Percentiles rank a stretch among this genome's conserved stretches.
phyloP scores from a whole-genome alignment of 2,329 filamentous ascomycete species.

The Botrytis paeoniae region DNA sequence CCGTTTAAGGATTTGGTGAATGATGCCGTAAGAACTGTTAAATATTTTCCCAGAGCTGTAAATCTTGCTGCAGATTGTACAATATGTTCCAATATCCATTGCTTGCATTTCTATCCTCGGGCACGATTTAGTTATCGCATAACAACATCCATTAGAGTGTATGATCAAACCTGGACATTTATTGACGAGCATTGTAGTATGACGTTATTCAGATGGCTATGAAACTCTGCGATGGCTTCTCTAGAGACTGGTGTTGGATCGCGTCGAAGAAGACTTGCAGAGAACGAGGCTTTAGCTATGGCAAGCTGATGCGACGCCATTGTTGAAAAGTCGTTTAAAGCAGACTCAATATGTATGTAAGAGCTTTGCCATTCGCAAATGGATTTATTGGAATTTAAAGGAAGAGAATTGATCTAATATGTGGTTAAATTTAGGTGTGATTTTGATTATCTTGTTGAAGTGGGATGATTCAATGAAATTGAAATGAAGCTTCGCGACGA shows the following conservation, averaged over 20 bases:
- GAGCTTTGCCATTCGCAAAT: background rate
- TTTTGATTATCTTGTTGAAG: background rate
- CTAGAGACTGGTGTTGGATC: slow-evolving; percentile 69
- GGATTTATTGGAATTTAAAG: background rate
- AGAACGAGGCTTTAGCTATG: slow-evolving; percentile 76
- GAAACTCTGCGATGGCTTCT: slow-evolving; percentile 67
- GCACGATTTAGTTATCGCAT: slow-evolving; percentile 41
- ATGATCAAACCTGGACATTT: slow-evolving; percentile 79
- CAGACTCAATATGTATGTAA: background rate
- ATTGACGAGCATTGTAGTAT: slow-evolving; percentile 69
- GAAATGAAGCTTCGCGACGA: background rate
- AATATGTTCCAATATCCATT: slow-evolving; percentile 75
- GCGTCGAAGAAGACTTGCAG: slow-evolving; percentile 68
- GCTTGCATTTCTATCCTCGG: slow-evolving; percentile 73
- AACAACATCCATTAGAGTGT: slow-evolving; percentile 36
- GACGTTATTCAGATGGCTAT: slow-evolving; percentile 61
- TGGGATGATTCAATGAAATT: slow-evolving; percentile 12
- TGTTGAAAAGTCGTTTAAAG: background rate
- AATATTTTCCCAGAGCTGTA: slow-evolving; percentile 69
- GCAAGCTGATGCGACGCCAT: slow-evolving; percentile 71
- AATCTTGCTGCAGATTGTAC: slow-evolving; percentile 64
- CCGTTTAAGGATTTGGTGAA: slow-evolving; percentile 41
- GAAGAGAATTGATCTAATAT: background rate
- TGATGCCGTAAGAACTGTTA: slow-evolving; percentile 65
- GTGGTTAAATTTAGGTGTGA: background rate